Evolutionary conservation across 140 eudicot genomes (phyloP).

Genomic region (Stevia rebaudiana): DNA sequence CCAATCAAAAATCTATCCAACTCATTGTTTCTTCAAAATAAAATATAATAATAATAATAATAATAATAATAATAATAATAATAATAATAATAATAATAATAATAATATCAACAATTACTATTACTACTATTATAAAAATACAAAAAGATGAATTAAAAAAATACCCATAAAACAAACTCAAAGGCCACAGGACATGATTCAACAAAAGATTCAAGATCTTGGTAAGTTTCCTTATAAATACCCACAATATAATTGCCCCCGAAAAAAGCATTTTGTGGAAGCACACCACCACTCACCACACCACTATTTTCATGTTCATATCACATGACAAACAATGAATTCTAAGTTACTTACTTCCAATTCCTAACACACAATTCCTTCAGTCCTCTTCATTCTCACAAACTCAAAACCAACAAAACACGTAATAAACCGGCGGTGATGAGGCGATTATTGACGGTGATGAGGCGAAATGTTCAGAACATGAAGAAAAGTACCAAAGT

Average conservation of each 20-base stretch:
- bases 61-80: background rate
- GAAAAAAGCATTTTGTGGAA: constrained; percentile 32
- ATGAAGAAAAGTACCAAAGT: constrained; percentile 48
- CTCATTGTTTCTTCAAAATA: background rate
- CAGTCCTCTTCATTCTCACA: constrained; percentile 13
- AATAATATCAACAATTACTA: background rate
- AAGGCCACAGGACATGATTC: constrained; percentile 7
- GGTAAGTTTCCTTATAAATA: constrained; percentile 20
- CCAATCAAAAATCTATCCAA: constrained; percentile 11
- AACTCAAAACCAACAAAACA: constrained; percentile 11
- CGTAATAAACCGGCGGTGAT: constrained; percentile 12
- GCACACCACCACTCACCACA: constrained; percentile 45
- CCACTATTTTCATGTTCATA: constrained; percentile 30
- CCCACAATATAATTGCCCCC: constrained; percentile 19
- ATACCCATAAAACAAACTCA: constrained; percentile 19
- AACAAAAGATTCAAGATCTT: constrained; percentile 15
- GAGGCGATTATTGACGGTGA: constrained; percentile 30
- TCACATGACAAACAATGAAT: constrained; percentile 9
- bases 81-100: background rate
- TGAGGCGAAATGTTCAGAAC: constrained; percentile 38
- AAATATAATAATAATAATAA: background rate
- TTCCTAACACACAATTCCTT: constrained; percentile 19
- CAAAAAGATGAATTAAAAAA: background rate
- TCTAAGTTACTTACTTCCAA: constrained; percentile 2
- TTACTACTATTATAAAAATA: background rate